Conservation (phyloP, 352 stramenopile genomes). For the Aphanomyces invadans region DNA sequence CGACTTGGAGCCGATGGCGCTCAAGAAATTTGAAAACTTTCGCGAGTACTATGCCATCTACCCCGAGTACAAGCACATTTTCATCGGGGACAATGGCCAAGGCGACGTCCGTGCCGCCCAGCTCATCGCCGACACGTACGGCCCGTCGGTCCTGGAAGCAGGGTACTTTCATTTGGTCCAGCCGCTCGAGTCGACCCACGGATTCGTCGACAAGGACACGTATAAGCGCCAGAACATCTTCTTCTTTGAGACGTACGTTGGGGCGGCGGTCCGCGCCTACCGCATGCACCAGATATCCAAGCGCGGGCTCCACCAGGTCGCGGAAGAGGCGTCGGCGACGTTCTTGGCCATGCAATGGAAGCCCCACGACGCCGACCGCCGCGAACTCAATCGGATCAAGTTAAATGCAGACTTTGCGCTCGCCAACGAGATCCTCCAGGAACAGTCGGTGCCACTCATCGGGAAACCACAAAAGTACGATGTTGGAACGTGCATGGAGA, state of each 20-base stretch:
- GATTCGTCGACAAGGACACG: conserved; percentile 63
- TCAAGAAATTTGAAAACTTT: conserved; percentile 96
- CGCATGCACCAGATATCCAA: conserved; percentile 65
- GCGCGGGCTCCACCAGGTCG: conserved; percentile 59
- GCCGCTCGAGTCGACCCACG: conserved; percentile 77
- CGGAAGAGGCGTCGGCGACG: conserved; percentile 37
- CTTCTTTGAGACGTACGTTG: conserved; percentile 89
- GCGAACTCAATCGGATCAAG: conserved; percentile 47
- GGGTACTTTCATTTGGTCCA: conserved; percentile 88
- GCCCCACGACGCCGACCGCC: conserved; percentile 47
- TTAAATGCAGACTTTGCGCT: conserved; percentile 56
- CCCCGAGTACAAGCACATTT: conserved; percentile 97
- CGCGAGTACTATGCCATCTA: conserved; percentile 95
- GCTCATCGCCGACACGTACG: conserved; percentile 78
- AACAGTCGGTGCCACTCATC: conserved; percentile 41
- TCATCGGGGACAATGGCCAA: conserved; percentile 97
- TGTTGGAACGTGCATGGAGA: conserved; percentile 52
- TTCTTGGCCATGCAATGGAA: conserved; percentile 49
- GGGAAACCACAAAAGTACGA: conserved; percentile 36
- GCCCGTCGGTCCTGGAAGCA: conserved; percentile 51
- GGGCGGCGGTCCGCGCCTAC: conserved; percentile 69
- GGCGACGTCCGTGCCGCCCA: conserved; percentile 87
- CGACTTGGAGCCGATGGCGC: conserved; percentile 93
- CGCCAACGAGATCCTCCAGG: conserved; percentile 67
- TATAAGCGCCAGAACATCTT: conserved; percentile 85